A percentile compares a stretch with the other conserved stretches of the same genome.
phyloP scores from a whole-genome alignment of 139 green algal species.

The Astrephomene gubernaculifera region DNA sequence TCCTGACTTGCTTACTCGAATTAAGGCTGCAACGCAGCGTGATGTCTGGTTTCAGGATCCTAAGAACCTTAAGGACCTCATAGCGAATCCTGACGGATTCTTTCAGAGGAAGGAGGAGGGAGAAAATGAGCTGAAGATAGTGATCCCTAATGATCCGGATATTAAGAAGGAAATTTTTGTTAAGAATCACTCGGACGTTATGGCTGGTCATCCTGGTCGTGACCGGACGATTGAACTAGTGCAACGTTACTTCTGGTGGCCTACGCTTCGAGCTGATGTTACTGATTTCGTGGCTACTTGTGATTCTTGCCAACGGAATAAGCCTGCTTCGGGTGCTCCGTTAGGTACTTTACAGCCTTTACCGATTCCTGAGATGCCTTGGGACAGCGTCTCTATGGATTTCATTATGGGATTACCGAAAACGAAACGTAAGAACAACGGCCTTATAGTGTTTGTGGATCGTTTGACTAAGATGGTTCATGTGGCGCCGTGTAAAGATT shows the following conservation, averaged over 20 bases:
- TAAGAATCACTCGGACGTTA: not conserved
- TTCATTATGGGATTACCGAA: conserved; percentile 2
- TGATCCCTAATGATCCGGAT: not conserved
- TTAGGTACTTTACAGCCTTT: not conserved
- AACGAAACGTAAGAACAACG: not conserved
- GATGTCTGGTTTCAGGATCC: not conserved
- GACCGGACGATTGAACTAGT: not conserved
- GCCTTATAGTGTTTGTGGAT: conserved; percentile 20
- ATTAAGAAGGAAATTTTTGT: not conserved
- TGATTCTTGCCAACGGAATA: conserved; percentile 3
- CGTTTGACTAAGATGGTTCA: conserved; percentile 21
- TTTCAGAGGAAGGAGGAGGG: not conserved
- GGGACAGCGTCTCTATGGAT: conserved; percentile 23
- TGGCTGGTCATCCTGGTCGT: not conserved
- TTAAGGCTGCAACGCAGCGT: not conserved
- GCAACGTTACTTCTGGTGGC: conserved; percentile 2
- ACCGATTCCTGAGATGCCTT: not conserved
- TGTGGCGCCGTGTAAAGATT: not conserved
- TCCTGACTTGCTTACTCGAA: not conserved
- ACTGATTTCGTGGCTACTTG: not conserved
- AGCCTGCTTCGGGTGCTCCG: not conserved
- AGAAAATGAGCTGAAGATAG: not conserved
- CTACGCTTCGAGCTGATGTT: not conserved
- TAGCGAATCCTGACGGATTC: not conserved
- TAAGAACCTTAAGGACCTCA: not conserved